These are phyloP conservation scores for Sporothrix pseudoabietina DNA, from an alignment of 2,329 filamentous ascomycete species.

Conservation along the genomic window DNA sequence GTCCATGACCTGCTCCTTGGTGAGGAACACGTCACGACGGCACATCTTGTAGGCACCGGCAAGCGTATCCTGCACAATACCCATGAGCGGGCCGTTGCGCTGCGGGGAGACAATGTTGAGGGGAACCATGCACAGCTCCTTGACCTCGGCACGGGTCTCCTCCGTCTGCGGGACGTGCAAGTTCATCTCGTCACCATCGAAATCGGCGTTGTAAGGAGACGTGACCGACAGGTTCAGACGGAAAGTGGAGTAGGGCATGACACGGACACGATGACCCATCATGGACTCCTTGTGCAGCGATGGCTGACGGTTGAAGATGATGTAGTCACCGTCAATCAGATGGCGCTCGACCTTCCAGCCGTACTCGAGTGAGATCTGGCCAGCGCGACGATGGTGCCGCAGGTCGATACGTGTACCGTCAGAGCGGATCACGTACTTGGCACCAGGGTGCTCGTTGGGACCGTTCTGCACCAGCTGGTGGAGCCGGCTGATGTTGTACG, in stretches of 20 bases:
- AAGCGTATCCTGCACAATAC: slow-evolving; percentile 97
- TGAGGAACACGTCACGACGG: slow-evolving; percentile 86
- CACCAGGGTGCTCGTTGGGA: slow-evolving; percentile 91
- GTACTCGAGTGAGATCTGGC: slow-evolving; percentile 84
- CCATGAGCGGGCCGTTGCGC: slow-evolving; percentile 96
- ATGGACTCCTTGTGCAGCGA: slow-evolving; percentile 99
- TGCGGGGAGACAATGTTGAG: slow-evolving; percentile 98
- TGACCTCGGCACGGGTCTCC: slow-evolving; percentile 92
- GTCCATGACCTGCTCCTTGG: slow-evolving; percentile 92
- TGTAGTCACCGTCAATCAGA: slow-evolving; percentile 92
- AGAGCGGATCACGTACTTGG: slow-evolving; percentile 92
- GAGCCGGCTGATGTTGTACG: slow-evolving; percentile 94
- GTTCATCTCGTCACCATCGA: slow-evolving; percentile 99
- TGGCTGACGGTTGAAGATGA: slow-evolving; percentile 99
- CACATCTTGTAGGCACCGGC: slow-evolving; percentile 97
- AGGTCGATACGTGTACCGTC: slow-evolving; percentile 94
- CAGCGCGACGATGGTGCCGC: slow-evolving; percentile 85
- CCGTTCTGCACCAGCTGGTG: slow-evolving; percentile 89
- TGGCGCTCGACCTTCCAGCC: slow-evolving; percentile 99
- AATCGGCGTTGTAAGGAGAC: slow-evolving; percentile 99
- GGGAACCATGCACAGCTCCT: slow-evolving; percentile 94
- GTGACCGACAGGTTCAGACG: slow-evolving; percentile 96
- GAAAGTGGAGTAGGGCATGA: slow-evolving; percentile 99
- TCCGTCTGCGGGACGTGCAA: slow-evolving; percentile 98
- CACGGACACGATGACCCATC: slow-evolving; percentile 97